Evolutionary conservation across 345 rosid genomes (phyloP), one percentile per base, ranked within the genome.

Genomic region (Eucalyptus leucophloia): DNA sequence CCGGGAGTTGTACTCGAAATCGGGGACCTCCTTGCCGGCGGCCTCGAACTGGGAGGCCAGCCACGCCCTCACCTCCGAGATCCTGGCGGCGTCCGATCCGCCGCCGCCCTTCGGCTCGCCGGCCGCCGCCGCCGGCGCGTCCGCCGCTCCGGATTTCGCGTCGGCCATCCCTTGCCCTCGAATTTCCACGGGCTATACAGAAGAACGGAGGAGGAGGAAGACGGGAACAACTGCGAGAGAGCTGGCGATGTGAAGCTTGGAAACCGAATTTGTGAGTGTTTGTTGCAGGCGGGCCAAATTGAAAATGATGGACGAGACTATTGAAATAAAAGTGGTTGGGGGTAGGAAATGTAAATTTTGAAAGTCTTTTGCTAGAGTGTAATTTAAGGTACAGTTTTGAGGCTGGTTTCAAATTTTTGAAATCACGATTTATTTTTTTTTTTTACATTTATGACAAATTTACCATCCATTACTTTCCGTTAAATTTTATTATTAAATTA

Each of bases 1-100:
- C 54, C 98, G 98, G 50, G 96, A 94, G 88, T 98, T 98, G 96
- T 93, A 96, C 87, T 97, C 98, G 90, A 97, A 97, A 54, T 91
- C 94, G 4, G 99, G 99, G 37, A 95, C 97, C 18, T 97, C 98
- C 93, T 94, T 96, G 8, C 99, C 99, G 2, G 93, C 92, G 12
- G 98, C 93, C 53, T 97, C 99, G 67, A 98, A 96, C 87, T 98
- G 99, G 40, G 98, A 93, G 69, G 94, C 67, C 19, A 97, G 95
- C 98, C 98, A 98, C 44, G 96, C 91, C 92, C 95, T 96, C 86
- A 98, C 98, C 72, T 98, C 99, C 23, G 95, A 88, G 90, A 98
- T 95, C 67, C 97, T 94, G 37, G 96, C 93, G 24, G 95, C 96
- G 86, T 96, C 97, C 51, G 93, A 92, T 45, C 91, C 91, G n/a